Percentiles rank a stretch among this genome's conserved stretches.
Evolutionary conservation across 2,329 filamentous ascomycete genomes (phyloP).

Genomic region (Aspergillus niger): DNA sequence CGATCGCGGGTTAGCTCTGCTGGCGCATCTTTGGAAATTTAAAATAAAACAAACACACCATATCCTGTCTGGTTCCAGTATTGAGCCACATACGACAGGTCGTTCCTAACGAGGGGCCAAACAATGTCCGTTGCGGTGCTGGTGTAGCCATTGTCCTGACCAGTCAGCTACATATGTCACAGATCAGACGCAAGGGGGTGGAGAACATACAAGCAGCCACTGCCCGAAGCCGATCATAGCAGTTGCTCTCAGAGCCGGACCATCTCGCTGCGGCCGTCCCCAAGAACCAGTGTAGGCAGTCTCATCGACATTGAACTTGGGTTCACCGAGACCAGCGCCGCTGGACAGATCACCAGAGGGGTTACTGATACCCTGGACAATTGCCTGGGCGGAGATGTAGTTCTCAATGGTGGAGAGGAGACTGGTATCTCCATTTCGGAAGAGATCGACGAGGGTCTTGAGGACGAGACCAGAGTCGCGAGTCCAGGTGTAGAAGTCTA

Average conservation of each 20-base stretch:
- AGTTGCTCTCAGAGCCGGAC: conserved; percentile 73
- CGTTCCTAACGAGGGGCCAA: conserved; percentile 76
- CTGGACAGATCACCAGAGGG: conserved; percentile 62
- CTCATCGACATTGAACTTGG: conserved; percentile 70
- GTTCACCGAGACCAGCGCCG: conserved; percentile 62
- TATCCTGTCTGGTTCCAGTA: conserved; percentile 61
- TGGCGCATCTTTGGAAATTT: too few relatives aligned
- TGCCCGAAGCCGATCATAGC: conserved; percentile 72
- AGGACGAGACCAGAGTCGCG: conserved; percentile 71
- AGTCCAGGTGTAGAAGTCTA: conserved; percentile 79
- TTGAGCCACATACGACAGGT: conserved; percentile 67
- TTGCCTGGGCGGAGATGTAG: conserved; percentile 68
- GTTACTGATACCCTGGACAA: conserved; percentile 67
- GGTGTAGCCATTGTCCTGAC: conserved; percentile 55
- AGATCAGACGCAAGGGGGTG: not conserved
- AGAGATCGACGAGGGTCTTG: conserved; percentile 68
- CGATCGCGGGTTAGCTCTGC: not conserved
- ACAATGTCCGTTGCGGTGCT: conserved; percentile 58
- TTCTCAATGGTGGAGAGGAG: conserved; percentile 66
- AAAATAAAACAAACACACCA: conserved; percentile 36
- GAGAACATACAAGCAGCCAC: conserved; percentile 59
- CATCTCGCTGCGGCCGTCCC: conserved; percentile 80
- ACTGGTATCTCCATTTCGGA: conserved; percentile 60
- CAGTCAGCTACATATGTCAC: not conserved
- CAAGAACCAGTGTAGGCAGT: conserved; percentile 64